Percentiles rank a stretch among this genome's conserved stretches.
These are phyloP conservation scores for Cytospora schulzeri DNA, from an alignment of 2,329 filamentous ascomycete species.

Conservation along the genomic window DNA sequence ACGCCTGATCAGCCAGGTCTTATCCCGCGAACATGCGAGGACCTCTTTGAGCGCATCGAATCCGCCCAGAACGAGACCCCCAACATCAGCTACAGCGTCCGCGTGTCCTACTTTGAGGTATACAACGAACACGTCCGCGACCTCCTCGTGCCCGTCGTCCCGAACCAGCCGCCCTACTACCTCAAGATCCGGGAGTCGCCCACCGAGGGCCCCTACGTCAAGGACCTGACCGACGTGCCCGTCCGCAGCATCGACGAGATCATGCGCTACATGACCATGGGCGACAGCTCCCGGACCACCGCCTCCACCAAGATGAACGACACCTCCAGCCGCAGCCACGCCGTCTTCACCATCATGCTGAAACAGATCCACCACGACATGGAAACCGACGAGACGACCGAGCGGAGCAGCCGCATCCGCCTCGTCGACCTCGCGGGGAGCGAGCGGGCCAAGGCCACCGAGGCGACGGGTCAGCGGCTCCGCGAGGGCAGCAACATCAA, in stretches of 20 bases:
- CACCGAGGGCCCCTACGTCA: conserved; percentile 93
- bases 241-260: conserved; percentile 88
- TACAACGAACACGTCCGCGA: conserved; percentile 99
- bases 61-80: conserved; percentile 74
- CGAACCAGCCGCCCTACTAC: conserved; percentile 79
- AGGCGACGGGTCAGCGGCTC: conserved; percentile 87
- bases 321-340: conserved; percentile 92
- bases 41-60: conserved; percentile 92
- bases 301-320: conserved; percentile 99
- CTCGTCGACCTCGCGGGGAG: conserved; percentile 94
- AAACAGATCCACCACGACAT: conserved; percentile 98
- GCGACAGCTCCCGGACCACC: conserved; percentile 83
- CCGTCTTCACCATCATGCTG: conserved; percentile 96
- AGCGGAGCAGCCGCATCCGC: conserved; percentile 89
- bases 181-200: conserved; percentile 97
- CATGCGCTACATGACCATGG: conserved; percentile 84
- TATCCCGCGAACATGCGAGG: conserved; percentile 93
- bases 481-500: conserved; percentile 98
- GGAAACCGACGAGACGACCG: conserved; percentile 95
- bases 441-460: conserved; percentile 91
- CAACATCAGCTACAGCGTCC: conserved; percentile 94
- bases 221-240: conserved; percentile 90
- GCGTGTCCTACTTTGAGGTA: conserved; percentile 98
- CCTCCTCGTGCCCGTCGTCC: conserved; percentile 73
- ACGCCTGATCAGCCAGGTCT: conserved; percentile 80